Evolutionary conservation across 805 yeast genomes (phyloP).

Genomic region (Nakazawaea molendinolei): DNA sequence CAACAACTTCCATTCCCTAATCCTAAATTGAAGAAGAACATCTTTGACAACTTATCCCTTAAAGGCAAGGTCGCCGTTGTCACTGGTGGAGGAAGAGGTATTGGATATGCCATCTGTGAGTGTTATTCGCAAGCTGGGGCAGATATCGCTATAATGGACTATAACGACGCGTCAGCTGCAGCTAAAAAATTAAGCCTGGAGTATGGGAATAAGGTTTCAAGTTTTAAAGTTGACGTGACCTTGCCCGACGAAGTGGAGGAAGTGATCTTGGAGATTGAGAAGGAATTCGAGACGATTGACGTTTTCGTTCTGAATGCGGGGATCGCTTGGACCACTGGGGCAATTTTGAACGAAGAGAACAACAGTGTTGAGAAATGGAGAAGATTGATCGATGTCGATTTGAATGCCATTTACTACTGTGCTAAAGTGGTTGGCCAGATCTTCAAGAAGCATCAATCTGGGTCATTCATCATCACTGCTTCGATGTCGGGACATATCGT

Average conservation of each 20-base stretch:
- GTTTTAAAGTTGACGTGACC: constrained; percentile 23
- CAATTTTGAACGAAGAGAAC: constrained; percentile 18
- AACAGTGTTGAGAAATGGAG: constrained; percentile 35
- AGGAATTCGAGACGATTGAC: constrained; percentile 34
- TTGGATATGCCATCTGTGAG: constrained; percentile 76
- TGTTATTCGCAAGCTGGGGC: constrained; percentile 88
- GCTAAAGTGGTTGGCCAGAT: constrained; percentile 41
- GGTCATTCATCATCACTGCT: constrained; percentile 46
- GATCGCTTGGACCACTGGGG: constrained; percentile 21
- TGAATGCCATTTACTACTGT: constrained; percentile 44
- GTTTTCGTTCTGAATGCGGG: constrained; percentile 39
- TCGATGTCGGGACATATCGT: constrained; percentile 52
- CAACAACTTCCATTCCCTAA: constrained; percentile 41
- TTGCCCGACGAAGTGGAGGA: constrained; percentile 24
- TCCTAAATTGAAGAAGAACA: constrained; percentile 43
- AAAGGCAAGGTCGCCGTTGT: constrained; percentile 79
- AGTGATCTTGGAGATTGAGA: constrained; percentile 24
- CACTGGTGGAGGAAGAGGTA: constrained; percentile 83
- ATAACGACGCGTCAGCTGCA: constrained; percentile 24
- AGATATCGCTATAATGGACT: constrained; percentile 50
- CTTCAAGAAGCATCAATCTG: constrained; percentile 38
- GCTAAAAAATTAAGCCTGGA: constrained; percentile 34
- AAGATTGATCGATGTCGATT: constrained; percentile 42
- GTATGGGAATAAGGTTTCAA: constrained; percentile 18
- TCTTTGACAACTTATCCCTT: constrained; percentile 65